Percentiles rank a stretch among this genome's conserved stretches.
Evolutionary conservation across 345 rosid species (phyloP).

Genomic region (Dimocarpus longan): DNA sequence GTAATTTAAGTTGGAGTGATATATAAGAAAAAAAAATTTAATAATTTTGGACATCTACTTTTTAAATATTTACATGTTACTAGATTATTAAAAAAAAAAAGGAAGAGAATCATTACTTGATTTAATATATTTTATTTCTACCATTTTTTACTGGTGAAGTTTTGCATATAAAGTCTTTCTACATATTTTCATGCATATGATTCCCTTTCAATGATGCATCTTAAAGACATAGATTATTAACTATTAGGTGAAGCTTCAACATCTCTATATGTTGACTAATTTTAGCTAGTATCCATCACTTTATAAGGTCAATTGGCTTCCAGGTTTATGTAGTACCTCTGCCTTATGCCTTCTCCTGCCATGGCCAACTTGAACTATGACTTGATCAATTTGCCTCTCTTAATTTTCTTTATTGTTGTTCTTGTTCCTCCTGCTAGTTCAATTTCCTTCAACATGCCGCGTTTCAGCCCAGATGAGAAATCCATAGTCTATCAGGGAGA

Average conservation of each 20-base stretch:
- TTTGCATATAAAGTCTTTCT: background rate
- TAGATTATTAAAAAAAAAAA: too few species aligned
- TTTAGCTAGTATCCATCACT: background rate
- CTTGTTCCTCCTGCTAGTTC: background rate
- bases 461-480: background rate
- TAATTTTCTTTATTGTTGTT: background rate
- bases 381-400: background rate
- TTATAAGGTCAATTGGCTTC: background rate
- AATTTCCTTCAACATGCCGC: slow-evolving; percentile 17
- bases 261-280: background rate
- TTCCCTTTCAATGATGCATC: background rate
- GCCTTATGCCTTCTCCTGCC: background rate
- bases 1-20: too few species aligned
- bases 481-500: slow-evolving; percentile 22
- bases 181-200: background rate
- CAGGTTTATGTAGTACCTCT: background rate
- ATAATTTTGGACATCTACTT: too few species aligned
- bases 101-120: too few species aligned
- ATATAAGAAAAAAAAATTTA: too few species aligned
- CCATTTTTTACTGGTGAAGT: background rate
- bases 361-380: slow-evolving; percentile 9
- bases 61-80: too few species aligned
- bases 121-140: background rate
- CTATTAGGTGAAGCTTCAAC: too few species aligned
- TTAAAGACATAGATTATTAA: background rate